Percentiles rank a stretch among this genome's conserved stretches.
phyloP scores from a whole-genome alignment of 495 filamentous ascomycete genomes.

The Aspergillus ellipticus region DNA sequence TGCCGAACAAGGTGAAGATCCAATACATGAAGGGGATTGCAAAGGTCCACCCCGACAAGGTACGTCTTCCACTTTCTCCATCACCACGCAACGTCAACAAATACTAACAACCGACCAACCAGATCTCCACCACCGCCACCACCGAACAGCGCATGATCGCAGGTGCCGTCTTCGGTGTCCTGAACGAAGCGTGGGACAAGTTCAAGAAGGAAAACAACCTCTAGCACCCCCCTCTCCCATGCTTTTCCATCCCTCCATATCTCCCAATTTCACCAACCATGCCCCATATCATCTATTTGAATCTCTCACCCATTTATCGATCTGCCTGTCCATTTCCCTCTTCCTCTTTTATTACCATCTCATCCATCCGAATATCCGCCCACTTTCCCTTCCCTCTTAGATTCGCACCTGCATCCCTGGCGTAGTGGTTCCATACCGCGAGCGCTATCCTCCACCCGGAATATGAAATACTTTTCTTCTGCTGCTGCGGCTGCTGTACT shows the following conservation, averaged over 20 bases:
- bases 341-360: constrained; percentile 1
- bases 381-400: background rate
- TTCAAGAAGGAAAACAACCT: constrained; percentile 84
- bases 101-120: background rate
- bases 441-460: too few relatives aligned
- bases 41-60: constrained; percentile 98
- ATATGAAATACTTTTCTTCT: too few relatives aligned
- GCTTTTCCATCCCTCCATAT: constrained; percentile 10
- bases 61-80: constrained; percentile 41
- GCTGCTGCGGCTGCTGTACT: too few relatives aligned
- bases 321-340: background rate
- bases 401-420: too few relatives aligned
- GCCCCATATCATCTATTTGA: too few relatives aligned
- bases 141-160: constrained; percentile 94
- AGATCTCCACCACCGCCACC: constrained; percentile 85
- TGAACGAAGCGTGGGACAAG: constrained; percentile 98
- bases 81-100: background rate
- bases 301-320: too few relatives aligned
- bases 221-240: constrained; percentile 13
- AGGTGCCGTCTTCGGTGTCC: constrained; percentile 79
- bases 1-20: constrained; percentile 91
- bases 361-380: background rate
- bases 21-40: constrained; percentile 98
- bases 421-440: too few relatives aligned
- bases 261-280: too few relatives aligned